These are phyloP conservation scores for Arthrobotrys musiformis DNA, from an alignment of 2,329 filamentous ascomycete species.

Conservation along the genomic window DNA sequence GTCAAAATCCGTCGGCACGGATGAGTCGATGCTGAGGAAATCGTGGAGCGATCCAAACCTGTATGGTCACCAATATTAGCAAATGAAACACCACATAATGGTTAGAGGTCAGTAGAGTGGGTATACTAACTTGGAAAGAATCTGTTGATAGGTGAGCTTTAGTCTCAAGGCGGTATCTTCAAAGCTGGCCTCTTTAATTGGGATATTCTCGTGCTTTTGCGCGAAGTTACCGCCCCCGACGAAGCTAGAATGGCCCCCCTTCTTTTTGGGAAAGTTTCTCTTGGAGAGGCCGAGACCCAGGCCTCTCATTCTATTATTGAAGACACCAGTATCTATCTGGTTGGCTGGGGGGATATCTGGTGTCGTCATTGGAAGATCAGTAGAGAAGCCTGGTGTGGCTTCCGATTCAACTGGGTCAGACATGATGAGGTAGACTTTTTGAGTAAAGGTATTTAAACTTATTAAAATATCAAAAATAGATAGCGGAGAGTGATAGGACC, in stretches of 20 bases:
- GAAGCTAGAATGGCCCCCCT: not conserved
- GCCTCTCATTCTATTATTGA: conserved; percentile 20
- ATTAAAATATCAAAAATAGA: no score
- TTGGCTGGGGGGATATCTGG: not conserved
- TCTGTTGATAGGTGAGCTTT: conserved; percentile 13
- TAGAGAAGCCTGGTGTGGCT: not conserved
- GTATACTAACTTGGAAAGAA: conserved; percentile 19
- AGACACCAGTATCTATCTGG: conserved; percentile 23
- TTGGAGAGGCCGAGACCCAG: conserved; percentile 3
- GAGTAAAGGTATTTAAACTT: not conserved
- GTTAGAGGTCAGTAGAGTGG: not conserved
- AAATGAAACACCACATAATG: not conserved
- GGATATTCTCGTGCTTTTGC: not conserved
- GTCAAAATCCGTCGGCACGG: conserved; percentile 12
- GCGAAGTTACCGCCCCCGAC: not conserved
- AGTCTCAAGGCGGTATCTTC: conserved; percentile 30
- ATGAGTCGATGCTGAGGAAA: conserved; percentile 21
- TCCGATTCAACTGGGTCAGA: not conserved
- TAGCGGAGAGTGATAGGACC: not conserved
- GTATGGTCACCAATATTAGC: not conserved
- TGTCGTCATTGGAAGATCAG: not conserved
- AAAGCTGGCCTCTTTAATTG: not conserved
- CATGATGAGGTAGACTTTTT: not conserved
- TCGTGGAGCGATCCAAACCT: conserved; percentile 29
- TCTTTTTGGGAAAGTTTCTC: not conserved